These are phyloP conservation scores for Candida odintsovae DNA, from an alignment of 805 yeast species.

Conservation along the genomic window DNA sequence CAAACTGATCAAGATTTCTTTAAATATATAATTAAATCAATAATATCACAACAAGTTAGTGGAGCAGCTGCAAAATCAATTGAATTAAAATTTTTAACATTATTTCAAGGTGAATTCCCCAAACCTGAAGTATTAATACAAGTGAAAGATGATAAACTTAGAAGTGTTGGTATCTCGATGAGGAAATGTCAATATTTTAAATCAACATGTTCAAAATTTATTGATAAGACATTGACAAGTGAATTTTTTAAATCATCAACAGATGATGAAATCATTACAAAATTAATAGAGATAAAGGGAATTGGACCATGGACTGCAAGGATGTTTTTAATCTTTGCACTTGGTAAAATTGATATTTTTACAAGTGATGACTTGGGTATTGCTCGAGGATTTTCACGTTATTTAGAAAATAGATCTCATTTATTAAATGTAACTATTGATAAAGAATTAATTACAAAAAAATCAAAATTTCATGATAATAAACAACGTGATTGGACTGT, in stretches of 20 bases:
- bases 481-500: constrained; percentile 61
- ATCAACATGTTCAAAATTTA: constrained; percentile 48
- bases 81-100: constrained; percentile 36
- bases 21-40: constrained; percentile 37
- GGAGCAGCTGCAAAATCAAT: constrained; percentile 78
- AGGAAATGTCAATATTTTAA: constrained; percentile 61
- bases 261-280: constrained; percentile 42
- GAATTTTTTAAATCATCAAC: constrained; percentile 32
- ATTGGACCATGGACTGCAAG: constrained; percentile 85
- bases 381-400: constrained; percentile 71
- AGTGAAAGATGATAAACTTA: constrained; percentile 40
- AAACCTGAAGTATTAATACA: constrained; percentile 42
- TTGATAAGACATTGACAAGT: constrained; percentile 28
- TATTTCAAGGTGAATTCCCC: constrained; percentile 28
- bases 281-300: constrained; percentile 55
- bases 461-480: constrained; percentile 27
- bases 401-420: constrained; percentile 49
- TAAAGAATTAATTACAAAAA: constrained; percentile 27
- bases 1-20: constrained; percentile 30
- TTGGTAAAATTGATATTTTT: constrained; percentile 63
- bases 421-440: constrained; percentile 40
- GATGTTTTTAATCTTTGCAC: constrained; percentile 75
- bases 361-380: constrained; percentile 80
- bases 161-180: constrained; percentile 62
- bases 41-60: constrained; percentile 70